Evolutionary conservation across 495 filamentous ascomycete species (phyloP).

Genomic region (Aspergillus homomorphus): DNA sequence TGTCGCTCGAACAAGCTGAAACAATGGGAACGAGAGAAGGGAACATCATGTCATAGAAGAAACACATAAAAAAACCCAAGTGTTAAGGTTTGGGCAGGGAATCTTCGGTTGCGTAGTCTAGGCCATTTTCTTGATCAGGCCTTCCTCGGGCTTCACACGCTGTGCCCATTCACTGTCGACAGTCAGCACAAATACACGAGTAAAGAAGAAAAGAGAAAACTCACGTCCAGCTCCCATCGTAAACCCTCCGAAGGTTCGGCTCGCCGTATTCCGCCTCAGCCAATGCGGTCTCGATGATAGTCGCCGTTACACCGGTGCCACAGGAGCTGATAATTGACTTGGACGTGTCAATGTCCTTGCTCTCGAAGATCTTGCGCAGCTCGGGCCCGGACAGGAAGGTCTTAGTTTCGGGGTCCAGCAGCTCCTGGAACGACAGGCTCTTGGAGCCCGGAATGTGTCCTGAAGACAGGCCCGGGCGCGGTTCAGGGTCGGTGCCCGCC

Average conservation of each 20-base stretch:
- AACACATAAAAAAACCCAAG: neutral
- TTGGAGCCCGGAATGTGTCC: constrained; percentile 90
- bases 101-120: constrained; percentile 11
- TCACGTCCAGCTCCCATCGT: constrained; percentile 98
- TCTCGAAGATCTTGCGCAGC: constrained; percentile 71
- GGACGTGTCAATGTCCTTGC: constrained; percentile 71
- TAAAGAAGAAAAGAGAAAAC: constrained; percentile 34
- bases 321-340: constrained; percentile 87
- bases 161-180: constrained; percentile 70
- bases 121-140: constrained; percentile 55
- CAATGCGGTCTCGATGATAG: constrained; percentile 83
- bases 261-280: constrained; percentile 71
- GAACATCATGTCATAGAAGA: constrained; percentile 10
- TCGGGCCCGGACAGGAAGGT: constrained; percentile 69
- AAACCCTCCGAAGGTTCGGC: constrained; percentile 67
- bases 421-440: constrained; percentile 72
- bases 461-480: constrained; percentile 78
- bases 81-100: neutral
- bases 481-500: constrained; percentile 80
- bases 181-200: constrained; percentile 20
- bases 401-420: constrained; percentile 81
- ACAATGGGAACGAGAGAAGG: neutral
- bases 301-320: constrained; percentile 94
- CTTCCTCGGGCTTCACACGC: constrained; percentile 56
- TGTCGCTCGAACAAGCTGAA: constrained; percentile 6